A percentile compares a stretch with the other conserved stretches of the same genome.
These are phyloP conservation scores for Triticum aestivum DNA, from an alignment of 176 grass and related monocot genomes.

Conservation along the genomic window IWGSC_CS_RefSeq_v2.1 NC_057795.1:398394413-398394912, in stretches of 20 bases:
- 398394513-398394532: neutral
- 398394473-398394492: neutral
- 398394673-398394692: neutral
- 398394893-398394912: neutral
- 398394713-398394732: neutral
- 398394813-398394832: neutral
- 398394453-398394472: neutral
- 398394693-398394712: neutral
- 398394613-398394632: neutral
- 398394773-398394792: neutral
- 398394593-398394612: neutral
- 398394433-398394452: neutral
- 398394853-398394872: neutral
- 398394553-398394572: neutral
- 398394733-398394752: neutral
- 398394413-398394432: conserved; percentile 2
- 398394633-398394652: neutral
- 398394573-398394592: neutral
- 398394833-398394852: conserved; percentile 23
- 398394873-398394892: neutral
- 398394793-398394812: neutral
- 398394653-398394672: neutral
- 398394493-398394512: neutral
- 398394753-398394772: neutral
- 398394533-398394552: neutral